Evolutionary conservation across 768 basidiomycete species (phyloP), one percentile per base, ranked within the genome.

Genomic region (Pulveroboletus sp.): DNA sequence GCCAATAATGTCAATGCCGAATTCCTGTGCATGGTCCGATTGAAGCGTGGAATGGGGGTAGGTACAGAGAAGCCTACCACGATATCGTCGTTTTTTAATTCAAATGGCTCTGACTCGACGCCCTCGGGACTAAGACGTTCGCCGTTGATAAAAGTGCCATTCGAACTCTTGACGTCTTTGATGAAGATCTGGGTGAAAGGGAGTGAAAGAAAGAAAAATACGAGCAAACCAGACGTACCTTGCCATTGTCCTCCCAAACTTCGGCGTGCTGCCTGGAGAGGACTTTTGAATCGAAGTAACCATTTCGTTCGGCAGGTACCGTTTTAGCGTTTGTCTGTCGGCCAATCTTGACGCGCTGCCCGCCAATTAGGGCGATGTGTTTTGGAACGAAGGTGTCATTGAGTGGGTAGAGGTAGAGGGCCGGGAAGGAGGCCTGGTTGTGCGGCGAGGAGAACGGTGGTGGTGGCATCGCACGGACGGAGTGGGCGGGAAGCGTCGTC

Each of bases 81-180:
- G 53, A 93, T 86, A 64, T 98, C 94, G 63, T 95, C 94, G 40
- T 82, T 86, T 72, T 97, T 94, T 34, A 99, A 82, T 69, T 97
- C 92, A 56, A 82, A 94, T 0, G 94, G 91, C 19, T 94, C 90
- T 0, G 88, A 91, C 71, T 97, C 94, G 50, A 88, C 76, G 31
- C 90, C 86, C 66, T 99, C 95, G 4, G 78, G 77, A 54, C 87
- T 91, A 40, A 98, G 82, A 34, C 97, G 79, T 56, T 98, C 93
- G 48, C 91, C 86, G 59, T 99, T 97, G 66, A 99, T 94, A 66
- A 98, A 99, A 6, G 97, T 99, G 2, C 97, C 97, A 56, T 99
- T 99, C 1, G 91, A 94, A 56, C 89, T 92, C 74, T 95, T 95
- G 64, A 97, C 93, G 68, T 98, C 97, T 70, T 93, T 95, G 76